Base-by-base conservation (phyloP, 306 rosid species). In the Cercis canadensis region DNA sequence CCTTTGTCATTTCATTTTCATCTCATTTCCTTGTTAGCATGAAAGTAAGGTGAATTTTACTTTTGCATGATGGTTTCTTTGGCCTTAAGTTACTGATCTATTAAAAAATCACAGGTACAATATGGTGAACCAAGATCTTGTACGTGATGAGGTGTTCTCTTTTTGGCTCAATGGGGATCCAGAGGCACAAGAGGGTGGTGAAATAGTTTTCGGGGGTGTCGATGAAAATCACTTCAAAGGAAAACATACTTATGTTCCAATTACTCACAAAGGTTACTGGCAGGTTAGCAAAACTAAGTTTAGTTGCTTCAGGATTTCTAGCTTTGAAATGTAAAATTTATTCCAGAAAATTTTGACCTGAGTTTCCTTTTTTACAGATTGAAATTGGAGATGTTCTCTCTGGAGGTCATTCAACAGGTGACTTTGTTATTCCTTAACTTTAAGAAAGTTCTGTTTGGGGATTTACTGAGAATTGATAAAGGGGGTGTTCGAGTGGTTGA, bases 221-320 rank as follows among this genome's bases (percentile, higher is more conserved):
- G 92, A 92, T 81, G 70, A 78, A 8, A 82, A 81, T 21, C 98
- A 92, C 75, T 92, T 72, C 58, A 84, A 79, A 75, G 98, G 98
- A 79, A 77, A 73, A 8, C 94, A 92, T 63, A 86, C 86, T 58
- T 92, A 87, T 73, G 92, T 84, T 70, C 96, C 98, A 24, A 81
- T 92, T 56, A 87, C 98, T 62, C 67, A 59, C 83, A 89, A 82
- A 57, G 98, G 98, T 21, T 89, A 92, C 76, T 92, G 98, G 98
- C 96, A 89, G 87, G 96, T 89, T 49, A 52, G 80, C 43, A 59
- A 54, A 73, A 47, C 41, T 40, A 13, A n/a, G 16, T 49, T 21
- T 54, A 58, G 16, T 34, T 67, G 72, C 14, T 12, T 56, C 44
- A 15, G 64, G 53, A 75, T 11, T 9, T 57, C 29, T 33, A 5